A percentile compares a stretch with the other conserved stretches of the same genome.
Evolutionary conservation across 257 asterid species (phyloP).

Genomic region (Paraleonurus japonicus): DNA sequence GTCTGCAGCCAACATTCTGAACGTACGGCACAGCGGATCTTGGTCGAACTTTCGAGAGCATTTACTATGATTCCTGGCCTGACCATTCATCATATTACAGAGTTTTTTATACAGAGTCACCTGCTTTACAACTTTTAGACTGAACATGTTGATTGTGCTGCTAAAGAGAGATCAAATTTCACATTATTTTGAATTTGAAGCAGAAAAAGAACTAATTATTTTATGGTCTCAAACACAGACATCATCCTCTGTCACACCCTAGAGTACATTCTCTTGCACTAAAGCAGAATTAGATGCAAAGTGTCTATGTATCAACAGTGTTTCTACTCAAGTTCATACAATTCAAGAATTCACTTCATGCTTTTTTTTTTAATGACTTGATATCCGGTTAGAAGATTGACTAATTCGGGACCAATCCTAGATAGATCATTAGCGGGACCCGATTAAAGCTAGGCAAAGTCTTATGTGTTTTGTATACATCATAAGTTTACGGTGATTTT

Average conservation of each 20-base stretch:
- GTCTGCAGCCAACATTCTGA: conserved; percentile 68
- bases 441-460: no score
- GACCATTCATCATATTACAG: conserved; percentile 44
- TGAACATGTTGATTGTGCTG: conserved; percentile 10
- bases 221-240: background rate
- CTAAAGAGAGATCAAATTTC: background rate
- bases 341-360: no score
- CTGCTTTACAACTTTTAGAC: conserved; percentile 48
- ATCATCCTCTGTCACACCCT: background rate
- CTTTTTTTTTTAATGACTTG: no score
- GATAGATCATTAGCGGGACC: no score
- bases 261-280: background rate
- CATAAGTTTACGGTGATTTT: no score
- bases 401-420: no score
- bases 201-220: background rate
- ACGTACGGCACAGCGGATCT: conserved; percentile 40
- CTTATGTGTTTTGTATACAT: no score
- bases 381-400: no score
- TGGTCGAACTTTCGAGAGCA: conserved; percentile 39
- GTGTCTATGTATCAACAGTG: background rate
- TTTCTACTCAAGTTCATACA: background rate
- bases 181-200: background rate
- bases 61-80: conserved; percentile 55
- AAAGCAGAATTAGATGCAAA: background rate
- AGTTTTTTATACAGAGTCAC: conserved; percentile 32